Evolutionary conservation across 2,329 filamentous ascomycete genomes (phyloP), one percentile per base, ranked within the genome.

Genomic region (Didymella exigua): DNA sequence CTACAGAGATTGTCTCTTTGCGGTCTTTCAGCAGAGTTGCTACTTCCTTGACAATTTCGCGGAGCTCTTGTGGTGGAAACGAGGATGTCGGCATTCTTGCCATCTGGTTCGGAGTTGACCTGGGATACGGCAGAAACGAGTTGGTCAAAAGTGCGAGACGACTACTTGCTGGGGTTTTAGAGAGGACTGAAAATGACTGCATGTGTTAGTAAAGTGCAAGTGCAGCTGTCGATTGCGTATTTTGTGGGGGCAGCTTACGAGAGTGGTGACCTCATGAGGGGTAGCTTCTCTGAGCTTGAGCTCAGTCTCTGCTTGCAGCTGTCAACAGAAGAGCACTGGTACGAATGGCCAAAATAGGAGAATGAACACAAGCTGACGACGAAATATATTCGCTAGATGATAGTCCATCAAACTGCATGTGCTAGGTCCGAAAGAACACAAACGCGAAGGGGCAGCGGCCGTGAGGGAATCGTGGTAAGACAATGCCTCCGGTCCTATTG

Each of bases 1-100:
- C 85, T 31, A 88, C 81, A 54, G 80, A 82, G 59, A 88, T 77
- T 29, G 80, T 86, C 66, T 86, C 82, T 56, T 80, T 78, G 49
- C 79, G 79, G 37, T 81, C 75, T 60, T 81, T 83, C 33, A 88
- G 78, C 33, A 86, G 77, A 2, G 71, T 66, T 3, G 80, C 78
- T 23, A 87, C 78, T 72, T 85, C 81, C 27, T 70, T 62, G 10
- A 80, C 74, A 27, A 84, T 72, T 5, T 72, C 66, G 13, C 71
- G 75, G 45, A 85, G 64, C 40, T 72, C 65, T 21, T 66, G 53
- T 23, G 79, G 78, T 23, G 78, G 78, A 57, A 80, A 81, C 4
- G 51, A 46, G 36, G 66, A 55, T 5, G 63, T 59, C 29, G 68
- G 47, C 69, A 74, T 74, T 26, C 18, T 63, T 30, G 33, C 21